These are phyloP conservation scores for Psidium friedrichsthalianum DNA, from an alignment of 345 rosid species.

Conservation along the genomic window DNA sequence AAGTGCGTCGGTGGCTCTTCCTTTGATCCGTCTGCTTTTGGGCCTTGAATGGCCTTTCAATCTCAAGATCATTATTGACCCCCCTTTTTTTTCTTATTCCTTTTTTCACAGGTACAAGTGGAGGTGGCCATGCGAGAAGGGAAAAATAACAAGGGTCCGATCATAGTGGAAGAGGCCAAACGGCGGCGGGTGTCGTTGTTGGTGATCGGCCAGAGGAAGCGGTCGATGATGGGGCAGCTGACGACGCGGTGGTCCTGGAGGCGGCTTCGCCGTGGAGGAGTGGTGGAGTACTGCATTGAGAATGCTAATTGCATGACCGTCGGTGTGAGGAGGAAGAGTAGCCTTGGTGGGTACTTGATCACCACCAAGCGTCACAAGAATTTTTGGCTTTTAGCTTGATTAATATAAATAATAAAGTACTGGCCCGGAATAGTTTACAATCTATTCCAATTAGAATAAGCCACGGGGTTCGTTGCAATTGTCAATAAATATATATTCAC, in stretches of 20 bases:
- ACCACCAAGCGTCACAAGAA: conserved; percentile 86
- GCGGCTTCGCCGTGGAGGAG: conserved; percentile 16
- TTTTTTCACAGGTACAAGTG: conserved; percentile 34
- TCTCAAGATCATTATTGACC: neutral
- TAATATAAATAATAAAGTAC: neutral
- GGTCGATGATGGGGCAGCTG: conserved; percentile 44
- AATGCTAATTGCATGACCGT: conserved; percentile 81
- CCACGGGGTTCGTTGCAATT: neutral
- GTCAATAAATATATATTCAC: neutral
- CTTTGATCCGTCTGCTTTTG: neutral
- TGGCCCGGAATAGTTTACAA: neutral
- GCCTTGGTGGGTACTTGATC: conserved; percentile 78
- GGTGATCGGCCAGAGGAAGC: conserved; percentile 66
- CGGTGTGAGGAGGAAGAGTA: conserved; percentile 71
- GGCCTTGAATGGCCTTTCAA: neutral
- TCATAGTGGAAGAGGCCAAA: conserved; percentile 76
- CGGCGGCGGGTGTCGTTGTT: conserved; percentile 43
- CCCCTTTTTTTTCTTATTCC: neutral
- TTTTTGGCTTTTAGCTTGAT: conserved; percentile 87
- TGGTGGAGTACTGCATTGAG: conserved; percentile 64
- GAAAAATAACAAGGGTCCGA: conserved; percentile 53
- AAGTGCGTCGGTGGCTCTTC: neutral
- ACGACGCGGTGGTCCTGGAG: conserved; percentile 41
- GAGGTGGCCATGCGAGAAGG: conserved; percentile 27
- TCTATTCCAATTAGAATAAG: neutral